Base-by-base conservation (phyloP, 1,139 yeast genomes). In the Yamadazyma sp. region DNA sequence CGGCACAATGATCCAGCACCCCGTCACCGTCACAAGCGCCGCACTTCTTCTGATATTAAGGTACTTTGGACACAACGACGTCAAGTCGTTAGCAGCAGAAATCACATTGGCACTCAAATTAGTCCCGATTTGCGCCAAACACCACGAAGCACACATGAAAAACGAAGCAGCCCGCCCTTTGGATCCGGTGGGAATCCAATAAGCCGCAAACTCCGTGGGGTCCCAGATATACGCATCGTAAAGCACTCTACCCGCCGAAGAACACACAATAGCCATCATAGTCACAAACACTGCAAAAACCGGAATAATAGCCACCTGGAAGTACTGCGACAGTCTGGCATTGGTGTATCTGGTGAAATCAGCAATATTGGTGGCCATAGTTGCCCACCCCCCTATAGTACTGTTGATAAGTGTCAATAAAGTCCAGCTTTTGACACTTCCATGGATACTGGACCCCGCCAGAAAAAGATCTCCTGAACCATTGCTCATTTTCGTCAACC, bases 31-130 rank as follows among this genome's bases (percentile, higher is more conserved):
- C 29, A 71, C 61, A 13, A 72, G 44, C 6, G 69, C 43, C 9
- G 78, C 72, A 47, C 81, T 81, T 44, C 82, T 62, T 44, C 62
- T 61, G 43, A 77, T 74, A 43, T 73, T 73, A 49, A 78, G 62
- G 51, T 71, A 76, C 43, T 59, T 65, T 24, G 80, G 80, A 31
- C 66, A 56, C 21, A 74, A 46, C 35, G 78, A 76, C 6, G 77
- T 63, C 37, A 74, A 51, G 53, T 75, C 80, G 62, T 73, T 73
- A 33, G 80, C 80, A 41, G 74, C 74, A 6, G 80, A 73, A 40
- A 73, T 63, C 16, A 76, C 78, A 51, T 76, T 72, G 40, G 73
- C 76, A 35, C 73, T 65, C 20, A 69, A 62, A 34, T 75, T 75
- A 37, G 74, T 66, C 38, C 74, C 70, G 13, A 76, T 56, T 46